phyloP scores from a whole-genome alignment of 345 rosid species.

The Raphanus raphanistrum region DNA sequence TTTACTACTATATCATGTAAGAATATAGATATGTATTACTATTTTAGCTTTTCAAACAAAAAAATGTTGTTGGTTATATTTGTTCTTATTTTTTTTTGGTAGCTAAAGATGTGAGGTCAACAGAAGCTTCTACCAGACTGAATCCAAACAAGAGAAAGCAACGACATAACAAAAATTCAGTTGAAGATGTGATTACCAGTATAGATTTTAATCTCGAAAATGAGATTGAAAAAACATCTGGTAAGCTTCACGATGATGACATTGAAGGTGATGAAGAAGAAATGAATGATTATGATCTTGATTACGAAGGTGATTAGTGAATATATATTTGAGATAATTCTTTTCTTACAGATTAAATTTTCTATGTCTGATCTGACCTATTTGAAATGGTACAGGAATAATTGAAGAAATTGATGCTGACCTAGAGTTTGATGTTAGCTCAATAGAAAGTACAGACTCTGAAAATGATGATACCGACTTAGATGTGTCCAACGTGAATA shows the following conservation, averaged over 20 bases:
- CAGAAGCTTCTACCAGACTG: too few species aligned
- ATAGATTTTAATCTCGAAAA: neutral
- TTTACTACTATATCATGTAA: neutral
- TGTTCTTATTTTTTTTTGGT: neutral
- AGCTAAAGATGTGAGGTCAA: neutral
- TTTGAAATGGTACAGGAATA: neutral
- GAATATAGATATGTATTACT: too few species aligned
- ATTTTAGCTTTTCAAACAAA: too few species aligned
- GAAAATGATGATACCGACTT: neutral
- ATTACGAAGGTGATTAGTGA: neutral
- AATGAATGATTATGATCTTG: neutral
- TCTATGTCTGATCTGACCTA: neutral
- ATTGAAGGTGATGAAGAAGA: neutral
- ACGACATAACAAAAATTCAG: neutral
- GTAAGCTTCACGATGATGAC: neutral
- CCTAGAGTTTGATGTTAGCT: neutral
- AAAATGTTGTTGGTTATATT: too few species aligned
- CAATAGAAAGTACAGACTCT: neutral
- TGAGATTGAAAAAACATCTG: too few species aligned
- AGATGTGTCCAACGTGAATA: neutral
- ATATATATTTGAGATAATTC: too few species aligned
- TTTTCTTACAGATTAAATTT: too few species aligned
- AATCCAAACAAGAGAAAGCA: neutral
- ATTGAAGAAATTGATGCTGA: neutral
- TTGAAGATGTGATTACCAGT: neutral